These are phyloP conservation scores for Fusarium tjaetaba DNA, from an alignment of 2,329 filamentous ascomycete species.

Conservation along the genomic window DNA sequence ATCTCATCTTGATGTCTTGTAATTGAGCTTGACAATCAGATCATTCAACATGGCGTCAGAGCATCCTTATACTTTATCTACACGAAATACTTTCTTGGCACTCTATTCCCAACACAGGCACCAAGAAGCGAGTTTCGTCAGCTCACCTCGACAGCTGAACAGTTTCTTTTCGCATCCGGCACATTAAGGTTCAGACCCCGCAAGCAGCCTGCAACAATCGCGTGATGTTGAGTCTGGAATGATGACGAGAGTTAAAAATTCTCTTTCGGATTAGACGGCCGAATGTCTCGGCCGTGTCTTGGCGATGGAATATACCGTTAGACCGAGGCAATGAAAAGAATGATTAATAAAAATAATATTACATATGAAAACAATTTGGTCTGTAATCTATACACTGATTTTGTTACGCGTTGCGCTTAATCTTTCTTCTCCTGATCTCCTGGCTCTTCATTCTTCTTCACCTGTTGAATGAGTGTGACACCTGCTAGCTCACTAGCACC, in stretches of 20 bases:
- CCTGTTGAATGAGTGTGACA: conserved; percentile 47
- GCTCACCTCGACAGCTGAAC: not conserved
- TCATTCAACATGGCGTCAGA: not conserved
- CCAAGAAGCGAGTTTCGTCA: not conserved
- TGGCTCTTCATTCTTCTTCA: conserved; percentile 33
- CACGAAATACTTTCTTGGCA: not conserved
- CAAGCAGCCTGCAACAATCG: not conserved
- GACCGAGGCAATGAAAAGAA: not conserved
- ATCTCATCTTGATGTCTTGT: not conserved
- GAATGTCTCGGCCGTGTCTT: not conserved
- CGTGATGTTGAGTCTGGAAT: not conserved
- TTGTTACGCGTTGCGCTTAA: not conserved
- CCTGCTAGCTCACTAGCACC: conserved; percentile 51
- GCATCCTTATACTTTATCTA: not conserved
- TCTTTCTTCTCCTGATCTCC: conserved; percentile 25
- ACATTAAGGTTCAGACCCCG: not conserved
- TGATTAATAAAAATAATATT: not conserved
- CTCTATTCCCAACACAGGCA: not conserved
- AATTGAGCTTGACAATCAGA: not conserved
- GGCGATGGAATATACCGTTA: not conserved
- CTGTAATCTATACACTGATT: not conserved
- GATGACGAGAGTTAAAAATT: not conserved
- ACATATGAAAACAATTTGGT: not conserved
- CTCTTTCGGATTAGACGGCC: not conserved
- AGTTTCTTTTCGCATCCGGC: not conserved